Evolutionary conservation across 2,329 filamentous ascomycete genomes (phyloP).

Genomic region (Colletotrichum nymphaeae): DNA sequence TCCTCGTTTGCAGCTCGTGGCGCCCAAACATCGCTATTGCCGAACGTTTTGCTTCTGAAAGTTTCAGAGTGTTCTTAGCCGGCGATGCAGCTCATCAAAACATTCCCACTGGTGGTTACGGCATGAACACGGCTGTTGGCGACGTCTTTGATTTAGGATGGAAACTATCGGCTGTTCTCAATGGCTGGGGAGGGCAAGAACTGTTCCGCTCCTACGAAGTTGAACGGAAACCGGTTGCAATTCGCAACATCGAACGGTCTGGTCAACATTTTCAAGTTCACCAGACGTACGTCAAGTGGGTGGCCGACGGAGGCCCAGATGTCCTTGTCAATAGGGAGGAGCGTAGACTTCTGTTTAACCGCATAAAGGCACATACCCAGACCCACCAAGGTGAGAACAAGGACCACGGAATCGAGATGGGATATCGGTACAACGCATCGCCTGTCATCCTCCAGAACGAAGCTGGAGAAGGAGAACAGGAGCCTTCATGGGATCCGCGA

Average conservation of each 20-base stretch:
- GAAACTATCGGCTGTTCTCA: background rate
- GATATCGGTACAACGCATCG: background rate
- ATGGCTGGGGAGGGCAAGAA: background rate
- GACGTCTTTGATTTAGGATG: background rate
- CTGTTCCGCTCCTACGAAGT: background rate
- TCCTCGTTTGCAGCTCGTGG: background rate
- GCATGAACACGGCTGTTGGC: background rate
- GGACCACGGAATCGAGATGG: background rate
- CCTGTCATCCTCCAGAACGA: background rate
- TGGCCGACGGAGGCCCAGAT: background rate
- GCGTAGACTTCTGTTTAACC: background rate
- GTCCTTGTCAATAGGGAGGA: background rate
- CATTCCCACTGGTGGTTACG: background rate
- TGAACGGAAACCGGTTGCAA: background rate
- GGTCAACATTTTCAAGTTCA: background rate
- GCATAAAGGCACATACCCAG: background rate
- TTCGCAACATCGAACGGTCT: background rate
- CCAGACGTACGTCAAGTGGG: background rate
- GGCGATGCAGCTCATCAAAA: background rate
- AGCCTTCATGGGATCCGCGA: background rate
- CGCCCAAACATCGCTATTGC: background rate
- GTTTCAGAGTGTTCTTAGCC: background rate
- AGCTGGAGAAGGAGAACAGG: background rate
- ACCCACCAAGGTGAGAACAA: background rate
- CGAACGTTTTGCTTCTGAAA: background rate